These are phyloP conservation scores for Botrytis elliptica DNA, from an alignment of 2,329 filamentous ascomycete genomes.

Conservation along the genomic window DNA sequence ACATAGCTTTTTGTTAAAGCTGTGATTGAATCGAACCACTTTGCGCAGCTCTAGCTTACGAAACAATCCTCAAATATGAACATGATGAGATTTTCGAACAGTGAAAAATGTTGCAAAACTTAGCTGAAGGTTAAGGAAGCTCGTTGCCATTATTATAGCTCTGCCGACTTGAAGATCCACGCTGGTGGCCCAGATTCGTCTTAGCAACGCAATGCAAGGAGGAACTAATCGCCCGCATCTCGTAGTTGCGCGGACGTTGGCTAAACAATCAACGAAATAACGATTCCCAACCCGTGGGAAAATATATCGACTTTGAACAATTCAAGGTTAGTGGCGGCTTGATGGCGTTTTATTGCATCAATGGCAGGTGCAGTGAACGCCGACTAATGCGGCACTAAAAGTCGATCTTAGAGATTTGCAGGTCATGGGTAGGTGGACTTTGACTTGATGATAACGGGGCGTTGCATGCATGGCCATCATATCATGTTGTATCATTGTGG, in stretches of 20 bases:
- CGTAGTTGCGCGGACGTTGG: background rate
- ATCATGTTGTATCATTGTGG: background rate
- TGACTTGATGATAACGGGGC: background rate
- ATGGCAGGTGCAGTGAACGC: background rate
- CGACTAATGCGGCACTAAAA: background rate
- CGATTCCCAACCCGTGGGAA: background rate
- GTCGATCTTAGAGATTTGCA: background rate
- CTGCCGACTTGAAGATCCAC: background rate
- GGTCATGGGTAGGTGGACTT: background rate
- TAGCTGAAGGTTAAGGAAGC: background rate
- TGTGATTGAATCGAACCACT: background rate
- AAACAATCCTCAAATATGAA: background rate
- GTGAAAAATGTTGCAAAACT: background rate
- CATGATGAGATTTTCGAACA: background rate
- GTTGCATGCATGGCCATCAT: slow-evolving; percentile 1
- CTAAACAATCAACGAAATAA: background rate
- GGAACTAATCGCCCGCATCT: background rate
- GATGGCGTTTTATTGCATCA: background rate
- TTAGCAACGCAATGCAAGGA: background rate
- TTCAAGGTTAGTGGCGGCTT: background rate
- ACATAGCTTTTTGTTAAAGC: background rate
- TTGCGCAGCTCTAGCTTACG: background rate
- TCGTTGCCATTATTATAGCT: background rate
- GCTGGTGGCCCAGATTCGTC: background rate
- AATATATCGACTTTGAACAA: background rate